Conservation (phyloP, 345 rosid species). For the Hevea brasiliensis region DNA sequence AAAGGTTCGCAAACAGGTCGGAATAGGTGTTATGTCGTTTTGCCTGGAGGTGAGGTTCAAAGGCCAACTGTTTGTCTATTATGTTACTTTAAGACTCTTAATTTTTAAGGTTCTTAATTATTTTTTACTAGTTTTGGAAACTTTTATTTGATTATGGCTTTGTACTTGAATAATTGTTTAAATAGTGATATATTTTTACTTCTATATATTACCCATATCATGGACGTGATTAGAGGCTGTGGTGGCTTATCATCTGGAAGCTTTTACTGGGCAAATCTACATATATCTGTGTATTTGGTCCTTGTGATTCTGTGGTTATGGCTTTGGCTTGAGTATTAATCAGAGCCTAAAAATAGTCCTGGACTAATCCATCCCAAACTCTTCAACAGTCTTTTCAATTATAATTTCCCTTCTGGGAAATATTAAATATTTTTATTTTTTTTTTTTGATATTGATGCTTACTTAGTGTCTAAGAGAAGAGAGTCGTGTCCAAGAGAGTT, state of each 20-base stretch:
- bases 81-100: background rate
- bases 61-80: background rate
- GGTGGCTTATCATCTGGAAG: too few relatives aligned
- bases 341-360: background rate
- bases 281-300: background rate
- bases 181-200: background rate
- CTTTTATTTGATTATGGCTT: background rate
- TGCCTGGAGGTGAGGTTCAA: constrained; percentile 9
- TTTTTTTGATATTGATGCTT: too few relatives aligned
- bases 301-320: background rate
- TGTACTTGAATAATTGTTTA: background rate
- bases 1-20: constrained; percentile 36
- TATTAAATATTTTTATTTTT: too few relatives aligned
- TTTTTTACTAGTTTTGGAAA: background rate
- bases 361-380: background rate
- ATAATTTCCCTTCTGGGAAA: too few relatives aligned
- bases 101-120: background rate
- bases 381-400: too few relatives aligned
- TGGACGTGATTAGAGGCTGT: too few relatives aligned
- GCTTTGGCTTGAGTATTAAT: background rate
- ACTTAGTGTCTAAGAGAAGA: too few relatives aligned
- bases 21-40: constrained; percentile 7
- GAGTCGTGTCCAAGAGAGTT: too few relatives aligned
- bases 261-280: too few relatives aligned
- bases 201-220: background rate